phyloP scores from a whole-genome alignment of 179 eudicot species.

The Spinacia oleracea region DNA sequence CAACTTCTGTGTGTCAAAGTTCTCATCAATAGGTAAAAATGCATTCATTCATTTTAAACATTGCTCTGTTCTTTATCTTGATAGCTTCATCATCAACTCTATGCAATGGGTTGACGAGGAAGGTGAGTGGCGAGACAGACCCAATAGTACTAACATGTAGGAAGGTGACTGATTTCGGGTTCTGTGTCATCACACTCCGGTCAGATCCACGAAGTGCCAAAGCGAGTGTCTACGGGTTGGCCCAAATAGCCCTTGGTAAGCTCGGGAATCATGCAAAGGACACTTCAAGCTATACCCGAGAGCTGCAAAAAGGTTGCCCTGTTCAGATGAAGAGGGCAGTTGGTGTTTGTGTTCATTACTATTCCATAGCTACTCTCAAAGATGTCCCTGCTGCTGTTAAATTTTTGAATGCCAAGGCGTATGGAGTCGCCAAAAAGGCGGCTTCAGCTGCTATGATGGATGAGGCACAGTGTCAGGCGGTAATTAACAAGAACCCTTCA shows the following conservation, averaged over 20 bases:
- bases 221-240: neutral
- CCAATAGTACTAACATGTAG: slow-evolving; percentile 21
- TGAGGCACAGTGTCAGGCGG: slow-evolving; percentile 18
- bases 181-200: slow-evolving; percentile 24
- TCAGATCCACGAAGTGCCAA: slow-evolving; percentile 25
- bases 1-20: neutral
- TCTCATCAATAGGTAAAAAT: neutral
- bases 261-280: slow-evolving; percentile 9
- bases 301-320: neutral
- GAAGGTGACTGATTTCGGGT: slow-evolving; percentile 23
- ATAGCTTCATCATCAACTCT: slow-evolving; percentile 17
- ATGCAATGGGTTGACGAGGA: slow-evolving; percentile 26
- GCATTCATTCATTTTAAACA: neutral
- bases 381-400: slow-evolving; percentile 19
- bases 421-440: slow-evolving; percentile 17
- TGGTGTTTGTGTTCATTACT: slow-evolving; percentile 12
- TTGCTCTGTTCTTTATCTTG: slow-evolving; percentile 3
- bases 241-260: slow-evolving; percentile 25
- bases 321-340: neutral
- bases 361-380: slow-evolving; percentile 1
- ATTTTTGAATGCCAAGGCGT: slow-evolving; percentile 17
- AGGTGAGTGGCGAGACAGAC: slow-evolving; percentile 16
- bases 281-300: slow-evolving; percentile 15
- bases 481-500: slow-evolving; percentile 20
- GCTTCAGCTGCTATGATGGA: slow-evolving; percentile 16